Conservation (phyloP, 805 yeast genomes). For the Ogataea nonfermentans region DNA sequence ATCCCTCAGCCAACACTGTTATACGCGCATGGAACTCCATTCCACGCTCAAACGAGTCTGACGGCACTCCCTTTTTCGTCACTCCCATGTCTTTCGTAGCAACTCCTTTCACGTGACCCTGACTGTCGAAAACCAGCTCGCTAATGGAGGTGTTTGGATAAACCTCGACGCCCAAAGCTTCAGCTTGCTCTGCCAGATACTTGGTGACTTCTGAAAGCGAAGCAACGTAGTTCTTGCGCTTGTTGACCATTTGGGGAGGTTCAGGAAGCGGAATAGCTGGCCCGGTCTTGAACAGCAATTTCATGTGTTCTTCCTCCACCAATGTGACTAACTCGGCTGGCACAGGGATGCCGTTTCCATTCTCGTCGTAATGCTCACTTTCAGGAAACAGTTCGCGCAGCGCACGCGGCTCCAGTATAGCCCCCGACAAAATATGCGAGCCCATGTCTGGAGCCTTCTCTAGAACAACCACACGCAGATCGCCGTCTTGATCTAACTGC, state of each 20-base stretch:
- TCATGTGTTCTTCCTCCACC: conserved; percentile 75
- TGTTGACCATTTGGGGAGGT: conserved; percentile 86
- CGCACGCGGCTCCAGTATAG: conserved; percentile 89
- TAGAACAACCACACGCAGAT: conserved; percentile 77
- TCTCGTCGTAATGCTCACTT: conserved; percentile 49
- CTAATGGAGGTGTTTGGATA: conserved; percentile 88
- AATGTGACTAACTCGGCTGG: conserved; percentile 75
- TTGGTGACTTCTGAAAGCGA: conserved; percentile 79
- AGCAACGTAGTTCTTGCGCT: conserved; percentile 79
- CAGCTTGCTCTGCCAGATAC: conserved; percentile 84
- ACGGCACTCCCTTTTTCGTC: conserved; percentile 70
- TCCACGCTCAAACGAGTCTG: conserved; percentile 86
- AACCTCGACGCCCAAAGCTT: conserved; percentile 88
- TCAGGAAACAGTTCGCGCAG: conserved; percentile 80
- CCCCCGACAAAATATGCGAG: conserved; percentile 89
- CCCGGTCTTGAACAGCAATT: conserved; percentile 57
- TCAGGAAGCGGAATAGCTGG: conserved; percentile 74
- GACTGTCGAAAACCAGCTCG: conserved; percentile 64
- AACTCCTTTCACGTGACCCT: conserved; percentile 74
- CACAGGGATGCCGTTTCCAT: conserved; percentile 62
- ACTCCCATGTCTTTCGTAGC: conserved; percentile 95
- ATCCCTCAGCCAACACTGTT: conserved; percentile 95
- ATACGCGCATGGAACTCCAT: conserved; percentile 93
- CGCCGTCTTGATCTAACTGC: conserved; percentile 69
- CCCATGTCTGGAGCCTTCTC: conserved; percentile 96